These are phyloP conservation scores for Malbranchea zuffiana DNA, from an alignment of 2,329 filamentous ascomycete species.

Conservation along the genomic window DNA sequence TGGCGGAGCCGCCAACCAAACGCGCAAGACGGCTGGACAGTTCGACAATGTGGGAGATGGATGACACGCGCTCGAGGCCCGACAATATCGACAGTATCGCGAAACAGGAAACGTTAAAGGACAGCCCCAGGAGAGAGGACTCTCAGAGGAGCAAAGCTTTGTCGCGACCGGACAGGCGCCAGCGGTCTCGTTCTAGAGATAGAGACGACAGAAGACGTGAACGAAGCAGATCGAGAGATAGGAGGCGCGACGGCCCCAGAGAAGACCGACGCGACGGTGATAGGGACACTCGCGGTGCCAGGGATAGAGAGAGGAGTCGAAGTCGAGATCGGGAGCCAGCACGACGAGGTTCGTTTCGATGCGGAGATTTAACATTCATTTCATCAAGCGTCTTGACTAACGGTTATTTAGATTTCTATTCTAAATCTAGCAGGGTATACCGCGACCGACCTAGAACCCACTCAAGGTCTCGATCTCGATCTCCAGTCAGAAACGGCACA, in stretches of 20 bases:
- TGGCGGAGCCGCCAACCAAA: constrained; percentile 43
- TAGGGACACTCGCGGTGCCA: constrained; percentile 31
- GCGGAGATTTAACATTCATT: neutral
- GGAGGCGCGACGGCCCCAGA: constrained; percentile 23
- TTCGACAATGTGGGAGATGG: constrained; percentile 50
- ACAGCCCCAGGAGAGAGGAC: no score
- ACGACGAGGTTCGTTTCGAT: constrained; percentile 28
- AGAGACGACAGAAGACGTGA: constrained; percentile 32
- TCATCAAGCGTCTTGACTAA: neutral
- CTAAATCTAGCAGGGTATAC: constrained; percentile 26
- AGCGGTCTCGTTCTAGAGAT: constrained; percentile 32
- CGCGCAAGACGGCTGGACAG: constrained; percentile 46
- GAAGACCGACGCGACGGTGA: constrained; percentile 30
- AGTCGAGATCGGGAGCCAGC: constrained; percentile 25
- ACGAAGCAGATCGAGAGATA: constrained; percentile 35
- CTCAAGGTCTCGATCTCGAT: constrained; percentile 21
- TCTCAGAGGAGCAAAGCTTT: no score
- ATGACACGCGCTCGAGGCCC: constrained; percentile 23
- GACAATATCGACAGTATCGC: constrained; percentile 21
- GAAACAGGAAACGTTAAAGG: constrained; percentile 28
- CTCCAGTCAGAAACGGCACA: constrained; percentile 27
- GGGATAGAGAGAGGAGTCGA: constrained; percentile 26
- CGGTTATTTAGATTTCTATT: constrained; percentile 9
- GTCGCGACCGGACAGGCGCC: constrained; percentile 30
- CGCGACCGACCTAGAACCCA: constrained; percentile 22